Conservation (phyloP, 2,329 filamentous ascomycete genomes). For the Geoglossum cookeanum region DNA sequence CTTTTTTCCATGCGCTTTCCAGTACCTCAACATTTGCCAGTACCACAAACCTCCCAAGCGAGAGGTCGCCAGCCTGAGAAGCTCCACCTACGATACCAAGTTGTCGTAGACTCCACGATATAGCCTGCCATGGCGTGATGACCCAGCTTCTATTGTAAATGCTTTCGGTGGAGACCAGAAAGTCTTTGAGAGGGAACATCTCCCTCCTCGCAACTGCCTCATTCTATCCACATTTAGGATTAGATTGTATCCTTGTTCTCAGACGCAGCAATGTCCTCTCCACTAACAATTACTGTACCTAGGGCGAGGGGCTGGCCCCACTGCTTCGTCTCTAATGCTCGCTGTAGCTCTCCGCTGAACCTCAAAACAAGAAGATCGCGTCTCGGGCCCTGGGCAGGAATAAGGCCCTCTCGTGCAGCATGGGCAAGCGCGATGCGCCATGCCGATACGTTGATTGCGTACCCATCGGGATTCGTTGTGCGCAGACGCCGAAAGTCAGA, state of each 20-base stretch:
- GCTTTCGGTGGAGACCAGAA: slow-evolving; percentile 43
- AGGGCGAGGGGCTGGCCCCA: slow-evolving; percentile 69
- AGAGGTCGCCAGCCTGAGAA: slow-evolving; percentile 15
- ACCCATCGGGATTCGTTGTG: slow-evolving; percentile 68
- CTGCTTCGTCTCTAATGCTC: slow-evolving; percentile 53
- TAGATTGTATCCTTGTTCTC: neutral
- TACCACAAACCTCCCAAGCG: slow-evolving; percentile 25
- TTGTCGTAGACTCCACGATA: slow-evolving; percentile 58
- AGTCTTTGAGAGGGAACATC: slow-evolving; percentile 52
- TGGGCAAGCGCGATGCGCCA: slow-evolving; percentile 60
- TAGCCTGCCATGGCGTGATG: slow-evolving; percentile 47
- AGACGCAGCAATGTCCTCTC: neutral
- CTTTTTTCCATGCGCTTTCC: neutral
- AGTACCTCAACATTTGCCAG: slow-evolving; percentile 38
- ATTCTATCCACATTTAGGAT: slow-evolving; percentile 19
- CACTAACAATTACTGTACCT: slow-evolving; percentile 47
- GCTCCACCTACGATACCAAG: slow-evolving; percentile 39
- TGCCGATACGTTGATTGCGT: slow-evolving; percentile 56
- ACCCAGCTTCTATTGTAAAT: slow-evolving; percentile 54
- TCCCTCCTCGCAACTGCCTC: slow-evolving; percentile 53
- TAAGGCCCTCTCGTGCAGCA: slow-evolving; percentile 44
- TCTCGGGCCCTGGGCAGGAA: slow-evolving; percentile 23
- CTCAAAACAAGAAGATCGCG: slow-evolving; percentile 31
- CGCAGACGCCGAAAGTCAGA: slow-evolving; percentile 64
- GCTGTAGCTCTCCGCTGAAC: slow-evolving; percentile 42